Evolutionary conservation across 2,329 filamentous ascomycete genomes (phyloP).

Genomic region (Exophiala mesophila): DNA sequence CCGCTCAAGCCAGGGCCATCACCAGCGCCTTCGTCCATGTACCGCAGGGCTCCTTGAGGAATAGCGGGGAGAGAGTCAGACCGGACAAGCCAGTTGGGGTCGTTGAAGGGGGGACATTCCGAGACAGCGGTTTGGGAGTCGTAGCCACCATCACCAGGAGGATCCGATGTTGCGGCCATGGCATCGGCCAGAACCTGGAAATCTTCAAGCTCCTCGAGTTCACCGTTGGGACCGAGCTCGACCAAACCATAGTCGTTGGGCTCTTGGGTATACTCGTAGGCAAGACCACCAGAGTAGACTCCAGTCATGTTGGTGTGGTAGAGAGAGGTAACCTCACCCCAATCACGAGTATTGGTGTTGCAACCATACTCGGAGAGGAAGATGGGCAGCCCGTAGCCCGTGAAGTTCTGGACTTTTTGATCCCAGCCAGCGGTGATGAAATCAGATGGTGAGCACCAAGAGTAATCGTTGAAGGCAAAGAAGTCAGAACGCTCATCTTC

Average conservation of each 20-base stretch:
- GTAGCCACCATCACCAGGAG: constrained; percentile 56
- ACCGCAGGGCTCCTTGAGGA: constrained; percentile 51
- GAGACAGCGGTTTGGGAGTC: constrained; percentile 50
- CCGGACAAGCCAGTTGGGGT: constrained; percentile 54
- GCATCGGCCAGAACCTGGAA: constrained; percentile 53
- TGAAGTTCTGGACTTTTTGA: constrained; percentile 82
- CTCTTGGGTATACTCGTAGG: constrained; percentile 90
- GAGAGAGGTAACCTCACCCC: constrained; percentile 71
- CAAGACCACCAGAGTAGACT: constrained; percentile 91
- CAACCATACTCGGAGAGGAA: constrained; percentile 97
- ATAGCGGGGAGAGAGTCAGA: constrained; percentile 51
- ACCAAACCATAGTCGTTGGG: constrained; percentile 77
- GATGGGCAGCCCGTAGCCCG: constrained; percentile 78
- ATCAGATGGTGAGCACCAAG: constrained; percentile 70
- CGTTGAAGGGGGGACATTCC: constrained; percentile 49
- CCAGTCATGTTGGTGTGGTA: constrained; percentile 78
- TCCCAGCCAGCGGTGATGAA: constrained; percentile 74
- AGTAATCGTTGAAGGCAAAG: constrained; percentile 87
- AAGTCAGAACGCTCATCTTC: constrained; percentile 83
- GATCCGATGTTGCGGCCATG: constrained; percentile 48
- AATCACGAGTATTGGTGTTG: constrained; percentile 73
- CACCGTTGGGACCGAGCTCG: constrained; percentile 49
- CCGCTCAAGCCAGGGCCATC: constrained; percentile 53
- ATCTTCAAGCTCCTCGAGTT: constrained; percentile 56
- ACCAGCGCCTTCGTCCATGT: constrained; percentile 56